These are phyloP conservation scores for Thalassiosira oceanica DNA, from an alignment of 352 stramenopile genomes.

Conservation along the genomic window DNA sequence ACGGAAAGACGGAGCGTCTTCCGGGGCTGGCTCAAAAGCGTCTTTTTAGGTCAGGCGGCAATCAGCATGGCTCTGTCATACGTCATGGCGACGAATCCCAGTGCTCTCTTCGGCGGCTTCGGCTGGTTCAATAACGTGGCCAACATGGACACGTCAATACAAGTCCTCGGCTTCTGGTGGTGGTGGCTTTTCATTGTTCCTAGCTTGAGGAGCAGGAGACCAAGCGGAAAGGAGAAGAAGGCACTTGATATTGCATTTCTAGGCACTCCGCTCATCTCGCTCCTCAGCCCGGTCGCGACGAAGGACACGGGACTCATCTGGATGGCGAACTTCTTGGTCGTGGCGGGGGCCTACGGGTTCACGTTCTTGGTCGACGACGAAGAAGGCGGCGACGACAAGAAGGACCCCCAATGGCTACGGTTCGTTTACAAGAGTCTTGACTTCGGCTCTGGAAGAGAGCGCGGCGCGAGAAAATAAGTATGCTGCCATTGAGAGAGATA, in stretches of 20 bases:
- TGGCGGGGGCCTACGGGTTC: slow-evolving; percentile 54
- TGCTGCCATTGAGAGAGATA: too few relatives aligned
- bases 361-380: slow-evolving; percentile 47
- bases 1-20: slow-evolving; percentile 79
- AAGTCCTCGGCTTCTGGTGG: slow-evolving; percentile 82
- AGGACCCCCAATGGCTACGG: slow-evolving; percentile 67
- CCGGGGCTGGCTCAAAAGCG: slow-evolving; percentile 79
- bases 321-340: slow-evolving; percentile 70
- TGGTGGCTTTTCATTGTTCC: slow-evolving; percentile 84
- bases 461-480: slow-evolving; percentile 52
- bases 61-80: slow-evolving; percentile 69
- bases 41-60: slow-evolving; percentile 78
- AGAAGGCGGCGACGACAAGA: slow-evolving; percentile 36
- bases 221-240: slow-evolving; percentile 75
- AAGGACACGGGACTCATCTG: slow-evolving; percentile 81
- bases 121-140: slow-evolving; percentile 63
- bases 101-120: slow-evolving; percentile 64
- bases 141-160: slow-evolving; percentile 67
- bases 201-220: slow-evolving; percentile 68
- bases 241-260: slow-evolving; percentile 81
- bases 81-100: slow-evolving; percentile 75
- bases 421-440: slow-evolving; percentile 81
- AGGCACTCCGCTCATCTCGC: slow-evolving; percentile 67
- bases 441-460: slow-evolving; percentile 77
- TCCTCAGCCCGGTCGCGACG: slow-evolving; percentile 75